Percentiles rank a stretch among this genome's conserved stretches.
phyloP scores from a whole-genome alignment of 306 rosid genomes.

The Sicyos edulis region DNA sequence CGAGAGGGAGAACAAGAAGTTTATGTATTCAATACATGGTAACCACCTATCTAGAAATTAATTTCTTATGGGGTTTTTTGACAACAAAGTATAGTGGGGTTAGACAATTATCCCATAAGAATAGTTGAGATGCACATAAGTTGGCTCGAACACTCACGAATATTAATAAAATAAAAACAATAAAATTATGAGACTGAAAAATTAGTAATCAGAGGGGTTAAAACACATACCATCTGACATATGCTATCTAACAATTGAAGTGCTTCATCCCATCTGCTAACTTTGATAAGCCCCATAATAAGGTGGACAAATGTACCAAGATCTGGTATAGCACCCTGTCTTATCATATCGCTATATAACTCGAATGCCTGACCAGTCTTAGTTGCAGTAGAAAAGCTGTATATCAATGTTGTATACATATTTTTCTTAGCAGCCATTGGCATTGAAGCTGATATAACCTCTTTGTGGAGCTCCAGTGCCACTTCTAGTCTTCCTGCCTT shows the following conservation, averaged over 20 bases:
- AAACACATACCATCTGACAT: slow-evolving; percentile 71
- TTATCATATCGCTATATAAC: slow-evolving; percentile 52
- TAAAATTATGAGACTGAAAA: neutral
- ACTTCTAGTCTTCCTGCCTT: slow-evolving; percentile 69
- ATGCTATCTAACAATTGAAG: slow-evolving; percentile 59
- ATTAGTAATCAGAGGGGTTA: slow-evolving; percentile 18
- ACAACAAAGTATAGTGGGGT: no score
- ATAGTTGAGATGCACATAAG: no score
- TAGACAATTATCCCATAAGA: no score
- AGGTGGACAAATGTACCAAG: slow-evolving; percentile 58
- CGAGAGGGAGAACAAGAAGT: no score
- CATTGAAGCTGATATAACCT: slow-evolving; percentile 54
- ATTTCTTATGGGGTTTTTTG: no score
- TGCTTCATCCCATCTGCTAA: slow-evolving; percentile 73
- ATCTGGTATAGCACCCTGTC: slow-evolving; percentile 56
- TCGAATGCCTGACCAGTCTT: slow-evolving; percentile 62
- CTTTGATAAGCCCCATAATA: slow-evolving; percentile 57
- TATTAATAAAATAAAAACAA: no score
- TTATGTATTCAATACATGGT: no score
- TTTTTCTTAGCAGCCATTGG: slow-evolving; percentile 36
- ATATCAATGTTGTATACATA: slow-evolving; percentile 54
- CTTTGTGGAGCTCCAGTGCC: slow-evolving; percentile 58
- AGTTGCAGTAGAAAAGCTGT: slow-evolving; percentile 51
- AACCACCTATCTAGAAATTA: no score
- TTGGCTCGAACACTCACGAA: no score